These are phyloP conservation scores for Ceratobasidium sp. DNA, from an alignment of 1,284 basidiomycete species.

Conservation along the genomic window DNA sequence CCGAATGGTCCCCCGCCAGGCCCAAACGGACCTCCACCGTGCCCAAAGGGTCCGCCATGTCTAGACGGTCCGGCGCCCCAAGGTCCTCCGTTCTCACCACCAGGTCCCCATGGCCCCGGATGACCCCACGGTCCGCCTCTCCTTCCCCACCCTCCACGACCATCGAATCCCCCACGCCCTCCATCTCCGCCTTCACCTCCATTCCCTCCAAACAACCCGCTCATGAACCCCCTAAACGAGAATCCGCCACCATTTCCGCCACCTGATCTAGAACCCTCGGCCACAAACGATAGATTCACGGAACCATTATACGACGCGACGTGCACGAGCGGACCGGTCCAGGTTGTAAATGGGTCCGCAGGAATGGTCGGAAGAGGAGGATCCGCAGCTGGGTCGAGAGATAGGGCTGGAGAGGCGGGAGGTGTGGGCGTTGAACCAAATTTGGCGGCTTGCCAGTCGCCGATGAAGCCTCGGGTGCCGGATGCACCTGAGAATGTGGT, in stretches of 20 bases:
- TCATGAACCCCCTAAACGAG: constrained; percentile 30
- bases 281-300: constrained; percentile 23
- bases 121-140: constrained; percentile 20
- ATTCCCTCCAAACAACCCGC: constrained; percentile 19
- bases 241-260: not conserved
- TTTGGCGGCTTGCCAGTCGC: constrained; percentile 33
- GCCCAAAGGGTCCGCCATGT: not conserved
- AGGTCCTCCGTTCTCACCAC: not conserved
- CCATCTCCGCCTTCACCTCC: constrained; percentile 15
- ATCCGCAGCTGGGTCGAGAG: constrained; percentile 27
- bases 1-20: constrained; percentile 25
- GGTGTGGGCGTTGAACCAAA: constrained; percentile 10
- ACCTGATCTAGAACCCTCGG: constrained; percentile 1
- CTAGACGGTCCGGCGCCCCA: not conserved
- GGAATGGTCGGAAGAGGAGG: constrained; percentile 16
- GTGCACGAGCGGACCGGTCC: constrained; percentile 36
- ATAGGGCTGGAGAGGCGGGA: not conserved
- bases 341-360: constrained; percentile 25
- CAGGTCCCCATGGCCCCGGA: not conserved
- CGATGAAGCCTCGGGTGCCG: constrained; percentile 32
- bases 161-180: not conserved
- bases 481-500: constrained; percentile 27
- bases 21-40: constrained; percentile 9
- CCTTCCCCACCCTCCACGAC: not conserved
- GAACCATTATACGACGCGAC: constrained; percentile 18